Conservation (phyloP, 768 basidiomycete species). For the Panaeolus cyanescens region DNA sequence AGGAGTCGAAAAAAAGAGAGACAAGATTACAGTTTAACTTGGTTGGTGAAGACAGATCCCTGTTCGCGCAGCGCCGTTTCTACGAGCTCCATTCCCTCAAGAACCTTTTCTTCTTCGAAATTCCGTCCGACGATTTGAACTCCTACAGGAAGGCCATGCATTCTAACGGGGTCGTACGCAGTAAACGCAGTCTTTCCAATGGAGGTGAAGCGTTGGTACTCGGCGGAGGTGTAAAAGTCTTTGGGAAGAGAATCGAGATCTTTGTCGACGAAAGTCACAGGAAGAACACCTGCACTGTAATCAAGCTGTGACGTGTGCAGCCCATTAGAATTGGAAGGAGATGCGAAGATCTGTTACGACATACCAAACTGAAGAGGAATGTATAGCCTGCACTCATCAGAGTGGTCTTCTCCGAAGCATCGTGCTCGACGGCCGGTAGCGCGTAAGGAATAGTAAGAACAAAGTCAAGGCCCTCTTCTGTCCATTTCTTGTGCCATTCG, state of each 20-base stretch:
- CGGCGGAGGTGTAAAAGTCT: slow-evolving; percentile 32
- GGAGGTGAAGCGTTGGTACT: slow-evolving; percentile 33
- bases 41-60: slow-evolving; percentile 22
- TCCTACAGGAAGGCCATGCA: slow-evolving; percentile 70
- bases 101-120: slow-evolving; percentile 73
- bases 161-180: slow-evolving; percentile 59
- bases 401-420: slow-evolving; percentile 51
- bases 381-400: slow-evolving; percentile 65
- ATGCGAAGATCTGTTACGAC: slow-evolving; percentile 53
- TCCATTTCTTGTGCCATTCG: slow-evolving; percentile 48
- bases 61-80: slow-evolving; percentile 36
- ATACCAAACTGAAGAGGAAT: slow-evolving; percentile 67
- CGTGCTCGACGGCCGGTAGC: slow-evolving; percentile 59
- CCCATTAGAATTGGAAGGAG: slow-evolving; percentile 33
- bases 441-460: slow-evolving; percentile 62
- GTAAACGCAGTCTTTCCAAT: slow-evolving; percentile 42
- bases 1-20: background rate
- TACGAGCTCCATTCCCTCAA: slow-evolving; percentile 67
- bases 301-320: slow-evolving; percentile 23
- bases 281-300: slow-evolving; percentile 54
- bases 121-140: slow-evolving; percentile 64
- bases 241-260: slow-evolving; percentile 38
- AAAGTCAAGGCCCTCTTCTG: slow-evolving; percentile 58
- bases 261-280: slow-evolving; percentile 54
- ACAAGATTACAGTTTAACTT: slow-evolving; percentile 17